phyloP scores from a whole-genome alignment of 768 basidiomycete genomes.

The Trametes coccinea region DNA sequence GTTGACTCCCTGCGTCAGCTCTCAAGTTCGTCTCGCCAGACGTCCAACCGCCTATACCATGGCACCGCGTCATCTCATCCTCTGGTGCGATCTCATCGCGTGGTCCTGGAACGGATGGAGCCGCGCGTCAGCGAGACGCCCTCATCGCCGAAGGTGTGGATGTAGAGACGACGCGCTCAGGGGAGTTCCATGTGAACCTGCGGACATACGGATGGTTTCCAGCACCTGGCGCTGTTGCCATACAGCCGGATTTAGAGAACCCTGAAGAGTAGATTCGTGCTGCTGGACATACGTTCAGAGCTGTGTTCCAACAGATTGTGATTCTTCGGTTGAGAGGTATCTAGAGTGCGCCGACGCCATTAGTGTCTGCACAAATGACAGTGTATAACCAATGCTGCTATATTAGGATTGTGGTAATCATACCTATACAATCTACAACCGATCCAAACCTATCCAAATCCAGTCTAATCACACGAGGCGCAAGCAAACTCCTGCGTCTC shows the following conservation, averaged over 20 bases:
- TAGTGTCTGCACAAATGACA: too few species aligned
- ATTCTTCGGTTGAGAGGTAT: too few species aligned
- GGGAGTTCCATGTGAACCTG: conserved; percentile 61
- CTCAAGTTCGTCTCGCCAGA: conserved; percentile 70
- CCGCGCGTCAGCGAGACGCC: conserved; percentile 70
- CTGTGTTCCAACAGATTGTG: too few species aligned
- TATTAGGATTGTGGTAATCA: neutral
- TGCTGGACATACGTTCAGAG: neutral
- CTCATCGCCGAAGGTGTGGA: conserved; percentile 84
- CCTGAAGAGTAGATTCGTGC: neutral
- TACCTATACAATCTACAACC: neutral
- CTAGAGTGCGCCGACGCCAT: too few species aligned
- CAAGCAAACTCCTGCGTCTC: neutral
- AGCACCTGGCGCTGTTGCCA: conserved; percentile 21
- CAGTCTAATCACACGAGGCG: neutral
- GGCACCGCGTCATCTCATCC: conserved; percentile 76
- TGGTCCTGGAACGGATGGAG: conserved; percentile 81
- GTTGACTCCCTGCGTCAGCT: conserved; percentile 43
- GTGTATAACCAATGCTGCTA: too few species aligned
- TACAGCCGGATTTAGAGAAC: neutral
- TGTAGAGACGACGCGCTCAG: conserved; percentile 57
- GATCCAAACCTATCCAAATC: neutral
- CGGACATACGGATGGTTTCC: conserved; percentile 71
- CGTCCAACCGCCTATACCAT: conserved; percentile 68
- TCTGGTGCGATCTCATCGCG: conserved; percentile 78